These are phyloP conservation scores for Pilatotrama ljubarskyi DNA, from an alignment of 768 basidiomycete species.

Conservation along the genomic window DNA sequence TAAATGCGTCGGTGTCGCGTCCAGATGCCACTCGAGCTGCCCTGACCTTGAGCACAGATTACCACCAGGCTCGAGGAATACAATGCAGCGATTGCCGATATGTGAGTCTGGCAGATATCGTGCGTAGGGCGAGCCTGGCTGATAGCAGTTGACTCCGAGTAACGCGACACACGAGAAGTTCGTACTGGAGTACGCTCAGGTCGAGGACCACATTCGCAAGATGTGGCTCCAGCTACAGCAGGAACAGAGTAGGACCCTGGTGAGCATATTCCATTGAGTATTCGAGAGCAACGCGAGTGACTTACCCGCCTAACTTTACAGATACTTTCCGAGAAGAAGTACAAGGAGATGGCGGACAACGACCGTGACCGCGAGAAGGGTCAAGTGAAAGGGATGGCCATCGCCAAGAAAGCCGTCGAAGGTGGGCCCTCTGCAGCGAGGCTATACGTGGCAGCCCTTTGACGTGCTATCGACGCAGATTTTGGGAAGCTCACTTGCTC, in stretches of 20 bases:
- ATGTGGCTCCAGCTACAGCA: conserved; percentile 25
- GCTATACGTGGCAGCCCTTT: background rate
- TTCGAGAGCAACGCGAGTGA: too few species aligned
- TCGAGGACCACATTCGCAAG: conserved; percentile 30
- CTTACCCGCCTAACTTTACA: background rate
- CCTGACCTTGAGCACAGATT: conserved; percentile 17
- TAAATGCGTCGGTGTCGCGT: conserved; percentile 20
- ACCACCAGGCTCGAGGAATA: conserved; percentile 16
- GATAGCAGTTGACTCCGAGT: conserved; percentile 1
- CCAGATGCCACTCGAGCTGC: too few species aligned
- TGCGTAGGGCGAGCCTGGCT: background rate
- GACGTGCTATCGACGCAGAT: background rate
- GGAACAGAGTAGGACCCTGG: conserved; percentile 23
- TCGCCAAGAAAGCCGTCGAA: conserved; percentile 29
- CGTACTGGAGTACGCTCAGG: conserved; percentile 27
- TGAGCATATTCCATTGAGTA: background rate
- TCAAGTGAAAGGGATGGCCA: conserved; percentile 30
- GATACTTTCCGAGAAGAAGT: conserved; percentile 19
- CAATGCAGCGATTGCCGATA: conserved; percentile 16
- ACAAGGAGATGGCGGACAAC: conserved; percentile 11
- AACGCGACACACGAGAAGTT: conserved; percentile 29
- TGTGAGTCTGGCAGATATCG: conserved; percentile 15
- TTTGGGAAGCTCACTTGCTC: conserved; percentile 6
- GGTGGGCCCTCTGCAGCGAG: conserved; percentile 17
- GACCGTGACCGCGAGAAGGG: conserved; percentile 28